A percentile compares a stretch with the other conserved stretches of the same genome.
Conservation (phyloP, 352 stramenopile genomes). For the Halophytophthora polymorphica region DNA sequence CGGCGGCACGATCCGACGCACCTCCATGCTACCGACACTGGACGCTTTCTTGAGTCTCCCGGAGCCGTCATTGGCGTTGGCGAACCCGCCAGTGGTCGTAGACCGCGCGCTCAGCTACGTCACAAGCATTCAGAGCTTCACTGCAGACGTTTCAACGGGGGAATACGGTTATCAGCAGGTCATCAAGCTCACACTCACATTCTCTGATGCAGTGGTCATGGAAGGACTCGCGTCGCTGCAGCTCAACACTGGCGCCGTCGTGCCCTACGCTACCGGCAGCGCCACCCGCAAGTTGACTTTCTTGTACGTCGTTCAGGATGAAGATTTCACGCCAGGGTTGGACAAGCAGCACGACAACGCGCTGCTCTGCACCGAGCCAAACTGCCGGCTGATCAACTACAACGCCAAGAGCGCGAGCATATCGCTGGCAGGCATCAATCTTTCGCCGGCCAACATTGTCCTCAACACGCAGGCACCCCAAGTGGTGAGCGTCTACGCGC, state of each 20-base stretch:
- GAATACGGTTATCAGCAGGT: conserved; percentile 74
- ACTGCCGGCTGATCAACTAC: conserved; percentile 68
- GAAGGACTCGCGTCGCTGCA: conserved; percentile 39
- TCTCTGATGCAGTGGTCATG: conserved; percentile 75
- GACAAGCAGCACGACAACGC: conserved; percentile 58
- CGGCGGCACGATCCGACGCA: conserved; percentile 53
- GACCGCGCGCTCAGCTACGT: conserved; percentile 36
- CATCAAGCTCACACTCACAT: conserved; percentile 62
- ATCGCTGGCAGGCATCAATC: conserved; percentile 36
- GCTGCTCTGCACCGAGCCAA: conserved; percentile 37
- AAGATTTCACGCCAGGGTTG: conserved; percentile 37
- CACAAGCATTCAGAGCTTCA: conserved; percentile 44
- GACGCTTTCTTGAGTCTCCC: conserved; percentile 59
- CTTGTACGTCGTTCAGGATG: conserved; percentile 59
- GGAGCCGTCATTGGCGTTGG: conserved; percentile 29
- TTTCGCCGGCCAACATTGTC: conserved; percentile 47
- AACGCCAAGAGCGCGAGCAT: conserved; percentile 41
- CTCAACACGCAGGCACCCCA: conserved; percentile 58
- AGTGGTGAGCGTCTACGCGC: conserved; percentile 59
- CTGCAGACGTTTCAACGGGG: conserved; percentile 41
- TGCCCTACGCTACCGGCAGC: conserved; percentile 58
- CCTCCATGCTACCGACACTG: conserved; percentile 41
- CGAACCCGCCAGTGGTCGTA: conserved; percentile 46
- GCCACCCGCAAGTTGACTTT: conserved; percentile 56
- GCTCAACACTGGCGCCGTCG: conserved; percentile 53